Base-by-base conservation (phyloP, 306 rosid species). In the Begonia loranthoides region DNA sequence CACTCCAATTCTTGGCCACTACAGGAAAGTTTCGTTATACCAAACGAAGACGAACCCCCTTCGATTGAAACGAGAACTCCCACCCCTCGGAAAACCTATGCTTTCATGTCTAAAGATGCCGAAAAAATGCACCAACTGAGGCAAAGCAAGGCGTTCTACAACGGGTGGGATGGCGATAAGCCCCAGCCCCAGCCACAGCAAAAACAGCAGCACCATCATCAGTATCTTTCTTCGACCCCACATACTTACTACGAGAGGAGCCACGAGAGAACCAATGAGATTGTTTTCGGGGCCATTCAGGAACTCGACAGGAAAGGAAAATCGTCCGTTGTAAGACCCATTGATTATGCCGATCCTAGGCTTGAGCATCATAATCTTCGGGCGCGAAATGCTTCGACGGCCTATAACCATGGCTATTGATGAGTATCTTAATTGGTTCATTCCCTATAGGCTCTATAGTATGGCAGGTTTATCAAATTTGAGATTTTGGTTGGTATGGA, bases 211-310 rank as follows among this genome's bases (percentile, higher is more conserved):
- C 73, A 83, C 61, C 82, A 82, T 41, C 77, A 80, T 69, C 78
- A 60, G 66, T 75, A 74, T 63, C 77, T 49, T 14, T 72, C 96
- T 2, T 75, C 89, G 2, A 57, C 45, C 54, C 85, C 96, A 49
- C 66, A 72, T 51, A 83, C 94, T 50, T 76, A 61, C 77, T 83
- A 74, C 15, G 79, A 82, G 69, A 81, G 70, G 59, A 77, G 66
- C 77, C 47, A 52, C 3, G 94, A 78, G 67, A 75, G 75, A 49
- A 83, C 83, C 41, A 78, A 68, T 9, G 94, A 83, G 52, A 67
- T 83, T 14, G 92, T 83, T 41, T 87, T 83, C 10, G 96, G 96
- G 60, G 96, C 92, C 22, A 87, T 83, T 46, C 96, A 87, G 63
- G 96, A 83, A 72, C 83, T 76, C 52, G 72, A 59, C 13, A 62